Evolutionary conservation across 1,284 basidiomycete species (phyloP), one percentile per base, ranked within the genome.

Genomic region (Blastosporella zonata): DNA sequence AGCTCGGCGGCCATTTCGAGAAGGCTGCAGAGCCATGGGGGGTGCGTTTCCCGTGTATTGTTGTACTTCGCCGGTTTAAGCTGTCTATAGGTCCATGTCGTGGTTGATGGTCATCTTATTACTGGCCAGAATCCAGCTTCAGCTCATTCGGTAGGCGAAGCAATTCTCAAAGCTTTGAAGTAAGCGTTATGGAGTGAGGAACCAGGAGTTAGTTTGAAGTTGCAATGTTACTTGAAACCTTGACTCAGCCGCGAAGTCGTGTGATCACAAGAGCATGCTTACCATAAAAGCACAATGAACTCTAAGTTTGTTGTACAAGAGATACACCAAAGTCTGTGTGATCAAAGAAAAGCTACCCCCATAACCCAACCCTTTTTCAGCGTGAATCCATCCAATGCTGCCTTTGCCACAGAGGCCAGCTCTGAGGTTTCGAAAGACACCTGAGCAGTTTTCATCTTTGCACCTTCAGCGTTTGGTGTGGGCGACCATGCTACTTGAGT

Each of bases 291-390:
- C 6, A 4, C 13, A 4, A 33, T n/a, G 31, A 4, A 33, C 27
- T 25, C 10, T n/a, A n/a, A n/a, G n/a, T 41, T 46, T 46, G 31
- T 54, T 42, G 37, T 56, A 55, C 46, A 55, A 56, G 43, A 42
- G 55, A 65, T 59, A 66, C 61, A 61, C 61, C 60, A 49, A 47
- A 48, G 39, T 45, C 42, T 5, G 33, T 39, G n/a, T 34, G 47
- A 56, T 79, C 70, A 87, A 60, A 84, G 79, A 67, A 81, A 88
- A 44, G 73, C 76, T 49, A 93, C 88, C 46, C 76, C 75, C 87
- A 93, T 90, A 53, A 78, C 70, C 83, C 87, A 90, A 37, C 81
- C 87, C 59, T 87, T 86, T 70, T 90, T 90, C 53, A 93, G 69
- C 29, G 84, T 77, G 65, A 91, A 92, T 46, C 83, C 84, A 63